Base-by-base conservation (phyloP, 2,329 filamentous ascomycete genomes). In the Exserohilum rostratum region DNA sequence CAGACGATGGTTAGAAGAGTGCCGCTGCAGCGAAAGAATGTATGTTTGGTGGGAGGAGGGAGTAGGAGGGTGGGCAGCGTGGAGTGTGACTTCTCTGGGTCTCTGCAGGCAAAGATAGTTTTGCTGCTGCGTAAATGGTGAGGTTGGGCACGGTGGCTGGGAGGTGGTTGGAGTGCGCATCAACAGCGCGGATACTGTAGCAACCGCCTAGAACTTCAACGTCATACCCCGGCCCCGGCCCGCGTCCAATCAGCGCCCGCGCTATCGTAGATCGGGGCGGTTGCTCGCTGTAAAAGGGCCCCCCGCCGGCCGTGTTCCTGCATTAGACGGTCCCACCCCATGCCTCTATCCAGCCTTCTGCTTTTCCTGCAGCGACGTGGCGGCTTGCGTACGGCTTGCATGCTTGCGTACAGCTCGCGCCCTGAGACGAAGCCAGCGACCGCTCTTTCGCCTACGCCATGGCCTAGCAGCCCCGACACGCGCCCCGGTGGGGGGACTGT, bases 11-110 rank as follows among this genome's bases (percentile, higher is more conserved):
- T 74, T 65, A 74, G 71, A 74, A 57, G 56, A 61, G 62, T 65
- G 63, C 51, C 57, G 52, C 50, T 53, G 37, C 49, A 49, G 62
- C 55, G 53, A 58, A 62, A 47, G 22, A 22, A 46, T 17, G 30
- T 25, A 6, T 46, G 53, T 60, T n/a, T n/a, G n/a, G n/a, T n/a
- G n/a, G n/a, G n/a, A n/a, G n/a, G n/a, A n/a, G n/a, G n/a, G n/a
- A n/a, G n/a, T n/a, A n/a, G n/a, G 57, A 60, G 55, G 56, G 57
- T 66, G 68, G 67, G 58, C 72, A 69, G 72, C 67, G 70, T 71
- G 68, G 69, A 65, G 59, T 67, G 64, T 57, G 63, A 53, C 50
- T 60, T 68, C 58, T 62, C 57, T 62, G 58, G 67, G 59, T 66
- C 58, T 56, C 53, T 68, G 67, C 65, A 68, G 63, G 56, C 54